Base-by-base conservation (phyloP, 148 eudicot genomes). In the Vaccinium corymbosum region DNA sequence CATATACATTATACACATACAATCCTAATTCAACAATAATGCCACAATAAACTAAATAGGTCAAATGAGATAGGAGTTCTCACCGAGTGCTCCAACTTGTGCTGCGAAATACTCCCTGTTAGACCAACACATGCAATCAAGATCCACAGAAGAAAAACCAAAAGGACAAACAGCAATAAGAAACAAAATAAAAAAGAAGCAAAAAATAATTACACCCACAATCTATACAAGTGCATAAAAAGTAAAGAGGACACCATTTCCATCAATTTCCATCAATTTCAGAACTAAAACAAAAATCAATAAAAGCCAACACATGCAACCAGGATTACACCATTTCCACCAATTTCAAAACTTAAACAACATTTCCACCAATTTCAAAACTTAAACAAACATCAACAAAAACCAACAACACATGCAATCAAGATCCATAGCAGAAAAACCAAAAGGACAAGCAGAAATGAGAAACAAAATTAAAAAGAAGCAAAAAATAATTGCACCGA, bases 81-180 rank as follows among this genome's bases (percentile, higher is more conserved):
- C 82, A 93, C 95, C 75, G 95, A 87, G 10, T 89, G 73, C 85
- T 93, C 92, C 49, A 87, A 73, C 38, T 83, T 76, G 86, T 90
- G 86, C 0, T 48, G 20, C 7, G 94, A 93, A 68, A 91, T 49
- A 76, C 73, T 83, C 86, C 95, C 95, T 93, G 68, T 72, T 72
- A 59, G 35, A 32, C 48, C 56, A 61, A 68, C 62, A 38, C 12
- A 53, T 50, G 6, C 16, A 70, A 13, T 35, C 46, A 79, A 42
- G 56, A 56, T 82, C 42, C 32, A 14, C 22, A 61, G 59, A 16
- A 48, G 13, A 62, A 86, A 46, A 14, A 15, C 55, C 15, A 29
- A 53, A 64, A 68, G 59, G 73, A 16, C 32, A 62, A 53, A 22
- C 46, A 57, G 49, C 16, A 75, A 35, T 13, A 59, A 16, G 4